Conservation (phyloP, 2,329 filamentous ascomycete species). For the Colletotrichum euphorbiae region DNA sequence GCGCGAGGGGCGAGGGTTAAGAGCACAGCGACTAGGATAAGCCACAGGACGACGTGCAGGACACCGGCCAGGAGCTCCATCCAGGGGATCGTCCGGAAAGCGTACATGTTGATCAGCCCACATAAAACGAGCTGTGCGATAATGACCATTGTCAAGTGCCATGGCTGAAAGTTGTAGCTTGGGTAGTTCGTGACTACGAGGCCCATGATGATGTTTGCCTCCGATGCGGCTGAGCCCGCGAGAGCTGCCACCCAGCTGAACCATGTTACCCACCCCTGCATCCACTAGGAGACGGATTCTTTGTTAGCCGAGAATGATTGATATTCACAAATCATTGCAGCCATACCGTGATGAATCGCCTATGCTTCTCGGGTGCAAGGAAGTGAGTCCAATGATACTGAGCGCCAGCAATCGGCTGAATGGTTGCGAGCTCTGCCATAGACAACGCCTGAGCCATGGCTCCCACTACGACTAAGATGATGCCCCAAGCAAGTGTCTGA, state of each 20-base stretch:
- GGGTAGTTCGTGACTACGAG: constrained; percentile 37
- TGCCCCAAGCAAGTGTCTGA: constrained; percentile 37
- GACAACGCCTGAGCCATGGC: constrained; percentile 35
- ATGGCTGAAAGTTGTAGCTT: constrained; percentile 30
- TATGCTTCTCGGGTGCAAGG: constrained; percentile 32
- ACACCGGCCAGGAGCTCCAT: constrained; percentile 36
- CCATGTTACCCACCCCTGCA: constrained; percentile 38
- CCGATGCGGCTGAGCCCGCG: constrained; percentile 32
- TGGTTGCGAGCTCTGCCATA: constrained; percentile 43
- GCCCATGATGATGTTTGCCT: constrained; percentile 37
- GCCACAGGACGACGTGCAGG: constrained; percentile 35
- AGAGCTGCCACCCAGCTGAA: constrained; percentile 37
- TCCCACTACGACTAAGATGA: constrained; percentile 32
- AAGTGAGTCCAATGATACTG: constrained; percentile 43
- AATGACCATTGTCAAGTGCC: constrained; percentile 37
- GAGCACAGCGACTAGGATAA: constrained; percentile 33
- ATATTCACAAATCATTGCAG: background rate
- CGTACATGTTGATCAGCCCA: constrained; percentile 38
- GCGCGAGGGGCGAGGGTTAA: constrained; percentile 28
- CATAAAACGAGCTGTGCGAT: constrained; percentile 32
- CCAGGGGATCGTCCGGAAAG: constrained; percentile 37
- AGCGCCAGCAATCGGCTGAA: constrained; percentile 43
- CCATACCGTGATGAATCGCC: constrained; percentile 33
- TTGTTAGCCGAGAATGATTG: background rate
- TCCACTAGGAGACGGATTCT: constrained; percentile 9